Conservation (phyloP, 2,329 filamentous ascomycete species). For the Bipolaris zeicola region DNA sequence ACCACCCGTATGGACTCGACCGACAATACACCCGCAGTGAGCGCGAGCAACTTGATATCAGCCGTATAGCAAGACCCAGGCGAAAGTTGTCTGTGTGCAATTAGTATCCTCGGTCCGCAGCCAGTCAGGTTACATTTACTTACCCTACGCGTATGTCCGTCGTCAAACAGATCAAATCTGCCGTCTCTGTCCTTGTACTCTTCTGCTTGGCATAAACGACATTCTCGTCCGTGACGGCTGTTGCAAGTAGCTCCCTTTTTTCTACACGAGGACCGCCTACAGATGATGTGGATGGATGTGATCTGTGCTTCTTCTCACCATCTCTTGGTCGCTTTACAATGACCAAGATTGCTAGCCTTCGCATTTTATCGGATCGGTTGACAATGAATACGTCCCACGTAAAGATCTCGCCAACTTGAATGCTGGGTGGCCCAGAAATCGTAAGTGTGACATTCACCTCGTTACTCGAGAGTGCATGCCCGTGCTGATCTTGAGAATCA, state of each 20-base stretch:
- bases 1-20: conserved; percentile 75
- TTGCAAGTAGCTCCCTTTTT: conserved; percentile 56
- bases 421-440: conserved; percentile 66
- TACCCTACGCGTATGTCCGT: conserved; percentile 75
- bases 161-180: conserved; percentile 75
- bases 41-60: conserved; percentile 73
- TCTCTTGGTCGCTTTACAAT: conserved; percentile 68
- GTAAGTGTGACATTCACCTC: conserved; percentile 77
- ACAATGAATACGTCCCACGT: conserved; percentile 76
- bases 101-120: conserved; percentile 14
- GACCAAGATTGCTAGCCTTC: conserved; percentile 73
- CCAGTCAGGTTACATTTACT: conserved; percentile 28
- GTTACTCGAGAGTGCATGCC: conserved; percentile 33
- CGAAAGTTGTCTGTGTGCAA: conserved; percentile 62
- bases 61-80: conserved; percentile 75
- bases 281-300: conserved; percentile 51
- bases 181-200: conserved; percentile 65
- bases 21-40: conserved; percentile 68
- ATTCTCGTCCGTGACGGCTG: conserved; percentile 73
- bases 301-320: conserved; percentile 51
- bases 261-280: conserved; percentile 34
- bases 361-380: conserved; percentile 67
- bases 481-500: conserved; percentile 26
- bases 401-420: conserved; percentile 70
- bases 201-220: conserved; percentile 74